These are phyloP conservation scores for Plasmodium relictum DNA, from an alignment of 169 alveolate genomes.

Conservation along the genomic window DNA sequence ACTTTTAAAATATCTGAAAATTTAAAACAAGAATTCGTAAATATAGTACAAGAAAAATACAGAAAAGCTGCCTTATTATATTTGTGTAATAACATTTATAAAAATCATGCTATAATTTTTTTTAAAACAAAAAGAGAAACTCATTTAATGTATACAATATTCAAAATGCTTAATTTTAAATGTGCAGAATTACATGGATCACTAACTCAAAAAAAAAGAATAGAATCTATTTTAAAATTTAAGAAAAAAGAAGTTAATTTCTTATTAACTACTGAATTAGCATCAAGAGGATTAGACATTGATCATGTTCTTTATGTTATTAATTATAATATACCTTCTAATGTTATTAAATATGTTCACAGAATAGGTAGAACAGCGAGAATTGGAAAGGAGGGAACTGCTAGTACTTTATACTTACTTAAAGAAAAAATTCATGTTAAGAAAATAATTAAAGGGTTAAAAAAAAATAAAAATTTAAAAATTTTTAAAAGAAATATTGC, in stretches of 20 bases:
- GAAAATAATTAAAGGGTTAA: slow-evolving; percentile 83
- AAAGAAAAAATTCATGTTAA: slow-evolving; percentile 89
- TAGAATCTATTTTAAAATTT: slow-evolving; percentile 92
- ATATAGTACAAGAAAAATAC: slow-evolving; percentile 71
- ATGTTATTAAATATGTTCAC: slow-evolving; percentile 93
- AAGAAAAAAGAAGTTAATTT: slow-evolving; percentile 90
- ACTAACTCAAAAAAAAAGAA: slow-evolving; percentile 94
- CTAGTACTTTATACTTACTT: slow-evolving; percentile 93
- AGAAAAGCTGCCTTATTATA: slow-evolving; percentile 86
- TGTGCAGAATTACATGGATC: slow-evolving; percentile 97
- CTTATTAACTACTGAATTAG: slow-evolving; percentile 95
- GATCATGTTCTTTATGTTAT: slow-evolving; percentile 93
- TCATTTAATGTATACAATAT: slow-evolving; percentile 90
- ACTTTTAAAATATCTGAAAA: slow-evolving; percentile 79
- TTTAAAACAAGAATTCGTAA: slow-evolving; percentile 80
- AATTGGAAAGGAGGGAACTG: slow-evolving; percentile 93
- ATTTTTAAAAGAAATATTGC: slow-evolving; percentile 68
- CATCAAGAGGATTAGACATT: slow-evolving; percentile 96
- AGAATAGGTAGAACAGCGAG: slow-evolving; percentile 97
- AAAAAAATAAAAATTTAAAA: slow-evolving; percentile 52
- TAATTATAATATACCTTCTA: slow-evolving; percentile 94
- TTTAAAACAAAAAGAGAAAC: slow-evolving; percentile 94
- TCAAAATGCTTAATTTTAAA: slow-evolving; percentile 89
- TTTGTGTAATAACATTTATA: slow-evolving; percentile 79
- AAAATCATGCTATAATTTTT: slow-evolving; percentile 86